Base-by-base conservation (phyloP, 306 rosid genomes). In the Rosa multiflora region DNA sequence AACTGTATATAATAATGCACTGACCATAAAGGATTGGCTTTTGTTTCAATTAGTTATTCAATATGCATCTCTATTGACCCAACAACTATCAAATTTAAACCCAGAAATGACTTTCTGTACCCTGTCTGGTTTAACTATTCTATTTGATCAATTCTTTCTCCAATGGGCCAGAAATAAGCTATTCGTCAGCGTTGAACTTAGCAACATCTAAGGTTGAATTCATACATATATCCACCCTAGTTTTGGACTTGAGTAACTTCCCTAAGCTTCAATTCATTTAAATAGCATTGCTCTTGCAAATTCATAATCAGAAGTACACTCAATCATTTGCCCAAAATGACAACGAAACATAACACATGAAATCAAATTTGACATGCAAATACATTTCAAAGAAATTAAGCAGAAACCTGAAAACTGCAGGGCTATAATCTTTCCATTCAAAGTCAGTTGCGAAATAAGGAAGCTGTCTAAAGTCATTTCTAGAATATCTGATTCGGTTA, bases 361-460 rank as follows among this genome's bases (percentile, higher is more conserved):
- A 52, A 72, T 72, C 10, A 20, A 55, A 52, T 53, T 73, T 37
- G 48, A 52, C 3, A 11, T 9, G 6, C 13, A 37, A 73, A 23
- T 46, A n/a, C 39, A 73, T n/a, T 12, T 53, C 40, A 78, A 37
- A 72, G 37, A 49, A 40, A 51, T 14, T 20, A 18, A 62, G 68
- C 10, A 23, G 51, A 66, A 82, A 84, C 87, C 90, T 83, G 87
- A 85, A 88, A 63, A 85, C 88, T 51, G 83, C 74, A 20, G 87
- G 88, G 71, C 88, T 69, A 23, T 82, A 85, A 61, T 85, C 83
- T 66, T 85, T 87, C 88, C 85, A 82, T 75, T 85, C 83, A 42
- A 77, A 85, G 55, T 78, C 87, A 52, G 72, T 48, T 9, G 63
- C 13, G 67, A 66, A 59, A 58, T 76, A 73, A 67, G 79, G 61